Evolutionary conservation across 208 protist genomes (phyloP).

Genomic region (Wallacemonas sp.): DNA sequence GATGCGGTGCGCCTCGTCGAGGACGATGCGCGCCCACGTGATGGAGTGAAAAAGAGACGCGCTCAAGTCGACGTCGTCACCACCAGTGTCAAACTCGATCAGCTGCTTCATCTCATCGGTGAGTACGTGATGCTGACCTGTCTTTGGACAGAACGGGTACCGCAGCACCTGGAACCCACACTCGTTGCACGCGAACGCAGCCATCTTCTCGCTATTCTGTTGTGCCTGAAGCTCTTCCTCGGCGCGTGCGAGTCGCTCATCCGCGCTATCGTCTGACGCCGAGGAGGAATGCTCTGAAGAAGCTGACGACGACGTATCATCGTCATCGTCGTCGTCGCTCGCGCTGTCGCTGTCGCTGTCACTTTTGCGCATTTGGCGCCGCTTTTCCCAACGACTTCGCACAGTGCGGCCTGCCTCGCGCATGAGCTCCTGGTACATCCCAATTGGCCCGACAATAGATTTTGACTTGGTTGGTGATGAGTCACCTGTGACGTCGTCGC

Average conservation of each 20-base stretch:
- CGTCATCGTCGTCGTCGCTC: conserved; percentile 18
- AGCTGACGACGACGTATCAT: conserved; percentile 10
- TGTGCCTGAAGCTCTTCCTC: conserved; percentile 30
- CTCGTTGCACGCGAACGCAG: conserved; percentile 53
- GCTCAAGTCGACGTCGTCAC: conserved; percentile 65
- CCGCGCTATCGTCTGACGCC: conserved; percentile 6
- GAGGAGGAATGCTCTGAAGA: conserved; percentile 3
- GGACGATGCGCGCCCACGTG: conserved; percentile 86
- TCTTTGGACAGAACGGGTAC: conserved; percentile 88
- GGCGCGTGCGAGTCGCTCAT: conserved; percentile 12
- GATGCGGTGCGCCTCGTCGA: conserved; percentile 94
- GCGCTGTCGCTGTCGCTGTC: conserved; percentile 19
- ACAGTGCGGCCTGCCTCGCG: conserved; percentile 83
- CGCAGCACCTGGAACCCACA: conserved; percentile 80
- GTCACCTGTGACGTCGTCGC: conserved; percentile 28
- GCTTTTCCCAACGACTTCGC: conserved; percentile 76
- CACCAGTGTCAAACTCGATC: conserved; percentile 81
- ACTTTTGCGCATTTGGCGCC: conserved; percentile 19
- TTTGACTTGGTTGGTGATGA: conserved; percentile 11
- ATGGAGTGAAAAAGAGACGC: conserved; percentile 82
- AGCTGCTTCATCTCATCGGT: conserved; percentile 54
- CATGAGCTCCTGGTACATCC: conserved; percentile 91
- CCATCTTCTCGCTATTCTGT: conserved; percentile 29
- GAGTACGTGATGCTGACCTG: conserved; percentile 79
- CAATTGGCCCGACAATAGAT: conserved; percentile 76